A percentile compares a stretch with the other conserved stretches of the same genome.
Evolutionary conservation across 192 early-diverging fungal species (phyloP).

Genomic region (Coemansia sp.): DNA sequence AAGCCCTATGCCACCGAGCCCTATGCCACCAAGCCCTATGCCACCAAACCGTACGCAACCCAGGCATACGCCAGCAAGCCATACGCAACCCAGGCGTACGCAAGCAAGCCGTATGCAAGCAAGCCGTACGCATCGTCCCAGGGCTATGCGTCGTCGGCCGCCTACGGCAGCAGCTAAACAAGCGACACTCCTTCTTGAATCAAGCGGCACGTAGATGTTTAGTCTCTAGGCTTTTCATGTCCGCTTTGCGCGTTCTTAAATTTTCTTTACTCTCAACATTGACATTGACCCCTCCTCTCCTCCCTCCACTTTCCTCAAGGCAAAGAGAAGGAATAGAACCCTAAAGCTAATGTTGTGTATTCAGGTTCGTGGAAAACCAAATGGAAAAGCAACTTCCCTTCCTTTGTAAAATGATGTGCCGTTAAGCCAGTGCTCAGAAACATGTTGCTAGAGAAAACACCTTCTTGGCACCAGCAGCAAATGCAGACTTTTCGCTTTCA

Average conservation of each 20-base stretch:
- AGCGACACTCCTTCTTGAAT: background rate
- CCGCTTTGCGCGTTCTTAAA: background rate
- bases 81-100: background rate
- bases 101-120: background rate
- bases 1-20: background rate
- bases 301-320: too few relatives aligned
- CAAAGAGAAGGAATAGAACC: background rate
- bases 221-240: background rate
- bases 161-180: constrained; percentile 7
- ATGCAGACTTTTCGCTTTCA: constrained; percentile 16
- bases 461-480: constrained; percentile 23
- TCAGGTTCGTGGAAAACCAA: background rate
- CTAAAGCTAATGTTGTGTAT: background rate
- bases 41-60: constrained; percentile 1
- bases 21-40: background rate
- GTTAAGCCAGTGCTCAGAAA: constrained; percentile 30
- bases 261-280: constrained; percentile 15
- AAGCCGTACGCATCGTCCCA: background rate
- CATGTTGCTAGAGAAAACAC: constrained; percentile 50
- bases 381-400: background rate
- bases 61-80: background rate
- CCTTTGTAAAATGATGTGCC: too few relatives aligned
- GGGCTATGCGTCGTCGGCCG: constrained; percentile 7
- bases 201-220: background rate
- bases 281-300: constrained; percentile 23